Evolutionary conservation across 2,329 filamentous ascomycete genomes (phyloP).

Genomic region (Hypoxylon sp.): DNA sequence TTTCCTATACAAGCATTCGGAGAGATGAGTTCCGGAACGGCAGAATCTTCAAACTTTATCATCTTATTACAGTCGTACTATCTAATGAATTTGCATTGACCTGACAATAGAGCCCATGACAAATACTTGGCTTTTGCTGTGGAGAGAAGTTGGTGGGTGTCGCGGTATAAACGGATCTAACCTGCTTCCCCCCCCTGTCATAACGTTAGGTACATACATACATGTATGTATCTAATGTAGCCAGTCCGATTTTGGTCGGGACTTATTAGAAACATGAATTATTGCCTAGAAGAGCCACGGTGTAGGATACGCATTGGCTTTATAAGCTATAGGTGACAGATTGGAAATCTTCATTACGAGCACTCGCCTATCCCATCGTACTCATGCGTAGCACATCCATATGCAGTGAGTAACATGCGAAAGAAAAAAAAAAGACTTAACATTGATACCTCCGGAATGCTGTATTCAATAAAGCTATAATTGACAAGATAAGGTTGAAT

Average conservation of each 20-base stretch:
- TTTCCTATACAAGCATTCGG: conserved; percentile 36
- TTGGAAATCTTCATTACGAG: conserved; percentile 6
- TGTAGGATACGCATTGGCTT: conserved; percentile 8
- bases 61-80: conserved; percentile 13
- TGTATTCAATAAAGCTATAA: background rate
- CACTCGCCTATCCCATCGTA: background rate
- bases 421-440: background rate
- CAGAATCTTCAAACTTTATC: conserved; percentile 23
- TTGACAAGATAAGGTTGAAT: background rate
- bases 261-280: conserved; percentile 7
- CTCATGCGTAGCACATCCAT: background rate
- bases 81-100: conserved; percentile 12
- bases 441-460: background rate
- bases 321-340: background rate
- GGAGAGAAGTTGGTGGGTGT: conserved; percentile 7
- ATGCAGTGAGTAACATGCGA: conserved; percentile 1
- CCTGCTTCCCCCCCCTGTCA: background rate
- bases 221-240: conserved; percentile 1
- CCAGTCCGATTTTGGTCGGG: conserved; percentile 9
- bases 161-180: conserved; percentile 14
- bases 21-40: conserved; percentile 39
- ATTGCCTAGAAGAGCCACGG: conserved; percentile 9
- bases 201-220: background rate
- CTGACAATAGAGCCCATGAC: conserved; percentile 5
- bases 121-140: conserved; percentile 8